Evolutionary conservation across 257 asterid species (phyloP).

Genomic region (Voacanga thouarsii): DNA sequence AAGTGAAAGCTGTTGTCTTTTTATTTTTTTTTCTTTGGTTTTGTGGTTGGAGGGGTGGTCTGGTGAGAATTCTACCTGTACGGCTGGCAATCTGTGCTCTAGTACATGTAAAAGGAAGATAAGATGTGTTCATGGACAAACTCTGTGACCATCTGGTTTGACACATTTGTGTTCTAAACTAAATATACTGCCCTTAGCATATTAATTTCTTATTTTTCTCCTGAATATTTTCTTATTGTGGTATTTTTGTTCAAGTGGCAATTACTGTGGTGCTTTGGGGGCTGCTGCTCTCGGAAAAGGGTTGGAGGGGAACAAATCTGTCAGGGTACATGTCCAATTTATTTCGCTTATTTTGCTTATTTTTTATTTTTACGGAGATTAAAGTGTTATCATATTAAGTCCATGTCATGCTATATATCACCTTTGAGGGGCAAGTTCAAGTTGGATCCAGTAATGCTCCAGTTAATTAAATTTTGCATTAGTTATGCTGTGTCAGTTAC

Average conservation of each 20-base stretch:
- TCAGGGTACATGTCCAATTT: slow-evolving; percentile 55
- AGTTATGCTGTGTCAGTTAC: background rate
- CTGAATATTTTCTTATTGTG: slow-evolving; percentile 14
- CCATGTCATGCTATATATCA: slow-evolving; percentile 8
- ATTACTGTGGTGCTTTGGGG: slow-evolving; percentile 96
- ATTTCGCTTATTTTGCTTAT: background rate
- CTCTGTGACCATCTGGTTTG: background rate
- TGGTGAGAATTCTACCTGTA: background rate
- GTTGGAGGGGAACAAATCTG: slow-evolving; percentile 77
- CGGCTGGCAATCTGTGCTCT: slow-evolving; percentile 7
- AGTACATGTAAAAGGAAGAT: slow-evolving; percentile 4
- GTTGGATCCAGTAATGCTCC: background rate
- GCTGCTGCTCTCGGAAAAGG: slow-evolving; percentile 94
- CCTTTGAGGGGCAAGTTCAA: background rate
- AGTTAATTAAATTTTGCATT: background rate
- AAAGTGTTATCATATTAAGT: background rate
- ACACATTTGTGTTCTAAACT: background rate
- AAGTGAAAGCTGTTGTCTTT: slow-evolving; percentile 18
- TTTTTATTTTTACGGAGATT: background rate
- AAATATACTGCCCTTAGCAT: slow-evolving; percentile 15
- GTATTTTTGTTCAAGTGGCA: slow-evolving; percentile 55
- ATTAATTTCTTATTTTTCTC: slow-evolving; percentile 14
- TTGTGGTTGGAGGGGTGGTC: too few species aligned
- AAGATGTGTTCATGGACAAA: background rate
- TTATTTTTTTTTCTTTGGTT: background rate